Conservation (phyloP, 164 flowering plant genomes). For the Magnolia changhungtana region DNA sequence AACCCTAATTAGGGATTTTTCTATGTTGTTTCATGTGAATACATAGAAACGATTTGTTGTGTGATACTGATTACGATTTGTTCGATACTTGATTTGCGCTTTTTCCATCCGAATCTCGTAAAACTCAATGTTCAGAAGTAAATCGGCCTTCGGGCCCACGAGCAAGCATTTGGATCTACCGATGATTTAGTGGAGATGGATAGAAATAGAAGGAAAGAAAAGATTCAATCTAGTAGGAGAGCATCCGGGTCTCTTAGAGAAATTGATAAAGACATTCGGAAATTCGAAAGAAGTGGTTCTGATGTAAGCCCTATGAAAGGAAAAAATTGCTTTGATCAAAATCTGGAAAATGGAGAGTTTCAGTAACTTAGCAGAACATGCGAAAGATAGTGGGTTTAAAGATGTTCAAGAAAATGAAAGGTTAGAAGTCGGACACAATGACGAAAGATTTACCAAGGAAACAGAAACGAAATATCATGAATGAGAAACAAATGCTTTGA, state of each 20-base stretch:
- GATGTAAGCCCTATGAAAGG: conserved; percentile 56
- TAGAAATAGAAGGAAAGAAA: conserved; percentile 23
- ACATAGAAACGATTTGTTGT: too few relatives aligned
- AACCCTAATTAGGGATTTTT: too few relatives aligned
- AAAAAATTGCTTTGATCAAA: conserved; percentile 38
- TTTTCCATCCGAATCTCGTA: conserved; percentile 44
- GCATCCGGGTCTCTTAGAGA: conserved; percentile 34
- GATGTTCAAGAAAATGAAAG: conserved; percentile 46
- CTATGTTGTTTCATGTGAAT: too few relatives aligned
- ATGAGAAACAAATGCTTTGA: conserved; percentile 58
- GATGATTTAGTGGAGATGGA: conserved; percentile 23
- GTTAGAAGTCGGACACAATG: conserved; percentile 37
- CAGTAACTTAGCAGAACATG: conserved; percentile 26
- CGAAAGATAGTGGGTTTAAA: conserved; percentile 32
- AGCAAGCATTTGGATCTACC: conserved; percentile 23
- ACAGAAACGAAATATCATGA: conserved; percentile 88
- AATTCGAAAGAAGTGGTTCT: conserved; percentile 69
- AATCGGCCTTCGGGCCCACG: conserved; percentile 19
- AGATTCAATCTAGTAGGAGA: conserved; percentile 23
- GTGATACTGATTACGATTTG: too few relatives aligned
- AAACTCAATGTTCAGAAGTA: conserved; percentile 38
- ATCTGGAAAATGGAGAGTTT: conserved; percentile 30
- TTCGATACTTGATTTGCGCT: too few relatives aligned
- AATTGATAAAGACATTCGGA: conserved; percentile 41
- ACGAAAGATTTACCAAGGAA: conserved; percentile 72